Conservation (phyloP, 148 eudicot genomes). For the Persicaria maculosa region DNA sequence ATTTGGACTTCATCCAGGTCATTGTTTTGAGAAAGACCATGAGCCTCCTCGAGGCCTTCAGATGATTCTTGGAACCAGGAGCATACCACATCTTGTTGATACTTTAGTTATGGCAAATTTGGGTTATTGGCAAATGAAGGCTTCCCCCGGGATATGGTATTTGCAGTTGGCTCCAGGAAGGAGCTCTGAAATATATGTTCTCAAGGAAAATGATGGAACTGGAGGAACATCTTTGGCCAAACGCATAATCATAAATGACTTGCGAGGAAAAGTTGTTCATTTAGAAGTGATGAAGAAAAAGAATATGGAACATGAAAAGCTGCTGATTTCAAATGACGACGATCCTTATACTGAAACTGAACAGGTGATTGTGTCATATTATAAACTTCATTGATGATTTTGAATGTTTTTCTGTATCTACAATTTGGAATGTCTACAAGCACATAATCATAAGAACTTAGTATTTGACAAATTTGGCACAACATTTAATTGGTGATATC, state of each 20-base stretch:
- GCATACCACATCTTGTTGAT: slow-evolving; percentile 82
- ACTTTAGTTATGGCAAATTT: slow-evolving; percentile 96
- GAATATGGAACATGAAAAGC: slow-evolving; percentile 79
- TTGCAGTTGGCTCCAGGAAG: slow-evolving; percentile 94
- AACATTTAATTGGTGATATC: background rate
- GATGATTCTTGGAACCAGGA: slow-evolving; percentile 86
- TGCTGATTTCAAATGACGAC: slow-evolving; percentile 56
- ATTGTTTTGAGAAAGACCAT: slow-evolving; percentile 87
- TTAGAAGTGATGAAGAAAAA: slow-evolving; percentile 81
- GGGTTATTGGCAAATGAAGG: slow-evolving; percentile 99
- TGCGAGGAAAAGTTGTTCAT: slow-evolving; percentile 80
- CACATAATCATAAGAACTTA: background rate
- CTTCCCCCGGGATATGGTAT: slow-evolving; percentile 93
- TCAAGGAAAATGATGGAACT: slow-evolving; percentile 62
- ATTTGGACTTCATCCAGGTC: slow-evolving; percentile 45
- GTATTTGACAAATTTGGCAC: background rate
- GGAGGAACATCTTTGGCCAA: slow-evolving; percentile 41
- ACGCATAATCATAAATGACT: slow-evolving; percentile 66
- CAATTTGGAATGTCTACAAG: too few species aligned
- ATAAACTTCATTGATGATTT: background rate
- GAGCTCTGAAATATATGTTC: slow-evolving; percentile 82
- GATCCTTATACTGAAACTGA: slow-evolving; percentile 34
- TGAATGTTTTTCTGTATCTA: background rate
- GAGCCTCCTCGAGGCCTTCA: slow-evolving; percentile 96
- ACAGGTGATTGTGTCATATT: slow-evolving; percentile 24